phyloP scores from a whole-genome alignment of 2,329 filamentous ascomycete species.

The Hypoxylon sp. region DNA sequence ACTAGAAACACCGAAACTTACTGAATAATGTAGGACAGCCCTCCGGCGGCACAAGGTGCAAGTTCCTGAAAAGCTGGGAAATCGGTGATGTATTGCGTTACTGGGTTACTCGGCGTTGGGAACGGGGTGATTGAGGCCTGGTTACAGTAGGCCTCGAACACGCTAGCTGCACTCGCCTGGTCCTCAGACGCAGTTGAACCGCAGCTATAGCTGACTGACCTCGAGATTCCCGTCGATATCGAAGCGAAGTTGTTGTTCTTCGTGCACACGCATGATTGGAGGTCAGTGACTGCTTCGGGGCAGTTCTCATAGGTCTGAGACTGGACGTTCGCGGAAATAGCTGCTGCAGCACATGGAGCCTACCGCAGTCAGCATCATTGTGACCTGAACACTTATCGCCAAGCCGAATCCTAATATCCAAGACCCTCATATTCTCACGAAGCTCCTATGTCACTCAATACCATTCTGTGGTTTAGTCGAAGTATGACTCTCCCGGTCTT shows the following conservation, averaged over 20 bases:
- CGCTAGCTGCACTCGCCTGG: conserved; percentile 62
- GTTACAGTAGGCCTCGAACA: conserved; percentile 66
- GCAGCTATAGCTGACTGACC: conserved; percentile 61
- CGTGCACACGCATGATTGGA: conserved; percentile 69
- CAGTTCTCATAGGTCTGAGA: conserved; percentile 62
- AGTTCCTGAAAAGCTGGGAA: conserved; percentile 61
- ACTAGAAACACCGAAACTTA: conserved; percentile 48
- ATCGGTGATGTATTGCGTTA: conserved; percentile 67
- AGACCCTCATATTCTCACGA: background rate
- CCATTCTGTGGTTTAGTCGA: background rate
- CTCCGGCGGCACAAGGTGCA: conserved; percentile 61
- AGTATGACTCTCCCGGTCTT: background rate
- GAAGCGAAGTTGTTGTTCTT: conserved; percentile 61
- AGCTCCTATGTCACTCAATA: background rate
- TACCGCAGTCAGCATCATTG: conserved; percentile 47
- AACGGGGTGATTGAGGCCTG: conserved; percentile 59
- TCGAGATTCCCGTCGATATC: conserved; percentile 59
- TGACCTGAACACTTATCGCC: background rate
- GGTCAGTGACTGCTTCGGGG: conserved; percentile 59
- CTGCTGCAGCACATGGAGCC: conserved; percentile 66
- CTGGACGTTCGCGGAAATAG: conserved; percentile 62
- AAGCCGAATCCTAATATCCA: background rate
- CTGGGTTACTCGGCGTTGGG: conserved; percentile 60
- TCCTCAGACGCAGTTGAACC: conserved; percentile 65
- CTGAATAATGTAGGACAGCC: conserved; percentile 59